Evolutionary conservation across 495 filamentous ascomycete genomes (phyloP).

Genomic region (Hypoxylon subgilvum): DNA sequence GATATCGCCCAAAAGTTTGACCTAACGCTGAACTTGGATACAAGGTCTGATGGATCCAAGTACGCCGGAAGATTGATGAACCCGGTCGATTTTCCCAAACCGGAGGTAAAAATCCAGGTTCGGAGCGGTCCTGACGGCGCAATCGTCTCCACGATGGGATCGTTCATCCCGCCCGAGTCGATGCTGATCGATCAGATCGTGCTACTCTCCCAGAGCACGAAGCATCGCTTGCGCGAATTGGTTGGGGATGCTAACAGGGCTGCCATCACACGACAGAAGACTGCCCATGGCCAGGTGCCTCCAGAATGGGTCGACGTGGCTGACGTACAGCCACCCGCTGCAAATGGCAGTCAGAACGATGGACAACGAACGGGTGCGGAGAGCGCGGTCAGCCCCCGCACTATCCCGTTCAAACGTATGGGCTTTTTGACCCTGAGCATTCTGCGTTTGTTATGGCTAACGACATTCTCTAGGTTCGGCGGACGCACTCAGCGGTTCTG

Average conservation of each 20-base stretch:
- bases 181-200: slow-evolving; percentile 75
- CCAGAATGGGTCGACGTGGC: slow-evolving; percentile 72
- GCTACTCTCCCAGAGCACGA: slow-evolving; percentile 74
- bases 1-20: slow-evolving; percentile 67
- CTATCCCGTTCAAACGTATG: slow-evolving; percentile 69
- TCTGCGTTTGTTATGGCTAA: slow-evolving; percentile 23
- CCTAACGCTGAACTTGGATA: slow-evolving; percentile 59
- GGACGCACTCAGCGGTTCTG: slow-evolving; percentile 37
- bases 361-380: slow-evolving; percentile 46
- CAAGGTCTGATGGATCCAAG: slow-evolving; percentile 48
- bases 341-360: slow-evolving; percentile 42
- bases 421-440: slow-evolving; percentile 36
- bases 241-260: slow-evolving; percentile 73
- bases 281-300: slow-evolving; percentile 75
- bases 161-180: slow-evolving; percentile 69
- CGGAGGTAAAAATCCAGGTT: slow-evolving; percentile 29
- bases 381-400: slow-evolving; percentile 54
- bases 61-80: slow-evolving; percentile 51
- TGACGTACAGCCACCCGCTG: slow-evolving; percentile 43
- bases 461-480: slow-evolving; percentile 23
- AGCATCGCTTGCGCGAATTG: slow-evolving; percentile 70
- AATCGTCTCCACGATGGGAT: slow-evolving; percentile 63
- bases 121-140: slow-evolving; percentile 58
- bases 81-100: slow-evolving; percentile 60
- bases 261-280: slow-evolving; percentile 67